Evolutionary conservation across 1,284 basidiomycete species (phyloP).

Genomic region (Ustilago crameri): DNA sequence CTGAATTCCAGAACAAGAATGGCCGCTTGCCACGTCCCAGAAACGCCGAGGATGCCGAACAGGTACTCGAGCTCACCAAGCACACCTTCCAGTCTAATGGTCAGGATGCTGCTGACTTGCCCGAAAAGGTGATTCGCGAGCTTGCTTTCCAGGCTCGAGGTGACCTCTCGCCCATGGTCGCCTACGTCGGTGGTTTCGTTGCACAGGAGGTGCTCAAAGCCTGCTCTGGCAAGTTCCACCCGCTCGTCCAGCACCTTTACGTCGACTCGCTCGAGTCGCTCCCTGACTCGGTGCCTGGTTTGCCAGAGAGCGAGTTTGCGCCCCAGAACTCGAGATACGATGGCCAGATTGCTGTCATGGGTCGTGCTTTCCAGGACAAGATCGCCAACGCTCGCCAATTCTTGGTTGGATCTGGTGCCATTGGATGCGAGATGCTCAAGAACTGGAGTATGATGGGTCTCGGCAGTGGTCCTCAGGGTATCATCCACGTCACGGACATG

Average conservation of each 20-base stretch:
- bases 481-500: slow-evolving; percentile 94
- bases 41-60: slow-evolving; percentile 82
- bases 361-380: slow-evolving; percentile 90
- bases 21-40: slow-evolving; percentile 83
- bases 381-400: slow-evolving; percentile 92
- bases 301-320: slow-evolving; percentile 85
- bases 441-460: slow-evolving; percentile 99
- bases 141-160: slow-evolving; percentile 92
- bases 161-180: slow-evolving; percentile 90
- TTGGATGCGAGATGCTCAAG: slow-evolving; percentile 99
- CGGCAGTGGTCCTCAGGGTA: slow-evolving; percentile 81
- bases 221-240: slow-evolving; percentile 97
- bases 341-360: slow-evolving; percentile 94
- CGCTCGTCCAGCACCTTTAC: slow-evolving; percentile 93
- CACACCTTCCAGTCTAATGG: slow-evolving; percentile 73
- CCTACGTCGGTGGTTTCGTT: slow-evolving; percentile 95
- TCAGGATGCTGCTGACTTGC: slow-evolving; percentile 77
- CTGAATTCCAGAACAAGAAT: slow-evolving; percentile 79
- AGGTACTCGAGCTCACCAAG: slow-evolving; percentile 80
- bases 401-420: slow-evolving; percentile 96
- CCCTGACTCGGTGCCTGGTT: slow-evolving; percentile 67
- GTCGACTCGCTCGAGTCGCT: slow-evolving; percentile 95
- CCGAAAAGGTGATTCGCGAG: slow-evolving; percentile 82
- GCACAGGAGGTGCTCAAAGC: slow-evolving; percentile 98
- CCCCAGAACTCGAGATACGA: slow-evolving; percentile 89